Evolutionary conservation across 148 eudicot genomes (phyloP), one percentile per base, ranked within the genome.

Genomic region (Gaultheria prostrata): DNA sequence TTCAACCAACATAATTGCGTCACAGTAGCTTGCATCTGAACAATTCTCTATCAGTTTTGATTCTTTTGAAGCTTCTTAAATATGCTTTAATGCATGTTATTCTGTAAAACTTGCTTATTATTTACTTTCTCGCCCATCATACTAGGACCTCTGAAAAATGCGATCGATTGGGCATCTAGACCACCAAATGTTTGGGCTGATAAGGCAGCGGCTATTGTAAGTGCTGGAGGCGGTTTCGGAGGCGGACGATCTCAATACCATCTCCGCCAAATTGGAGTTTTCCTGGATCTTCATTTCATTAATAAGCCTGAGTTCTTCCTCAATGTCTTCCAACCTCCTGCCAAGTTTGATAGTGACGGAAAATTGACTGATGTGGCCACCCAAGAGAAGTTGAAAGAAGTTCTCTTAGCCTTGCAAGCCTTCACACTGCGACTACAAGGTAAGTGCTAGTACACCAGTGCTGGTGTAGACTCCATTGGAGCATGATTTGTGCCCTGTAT

Each of bases 101-200:
- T 57, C 48, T 35, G 30, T 26, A 39, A 24, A 12, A 6, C 7
- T 33, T 82, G 59, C 48, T 83, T 77, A 51, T 35, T 24, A 26
- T 50, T 4, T 28, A 54, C 53, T n/a, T 45, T 46, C 76, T 20
- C 33, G 39, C 74, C 79, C 33, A 26, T 79, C 71, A 33, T 82
- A 45, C 69, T 84, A 93, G 98, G 88, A 82, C 95, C 97, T 54
- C 74, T 95, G 86, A 95, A 95, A 86, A 95, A 95, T 83, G 98
- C 98, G 0, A 80, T 95, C 17, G 98, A 95, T 77, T 95, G 98
- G 98, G 98, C 92, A 61, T 95, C 98, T 26, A 91, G 98, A 88
- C 85, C 97, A 0, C 95, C 98, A 69, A 95, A 94, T 85, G 92
- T 89, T 45, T 95, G 97, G 98, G 97, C 90, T 21, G 95, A 90